Evolutionary conservation across 1,284 basidiomycete species (phyloP).

Genomic region (Lignosus rhinocerotis): DNA sequence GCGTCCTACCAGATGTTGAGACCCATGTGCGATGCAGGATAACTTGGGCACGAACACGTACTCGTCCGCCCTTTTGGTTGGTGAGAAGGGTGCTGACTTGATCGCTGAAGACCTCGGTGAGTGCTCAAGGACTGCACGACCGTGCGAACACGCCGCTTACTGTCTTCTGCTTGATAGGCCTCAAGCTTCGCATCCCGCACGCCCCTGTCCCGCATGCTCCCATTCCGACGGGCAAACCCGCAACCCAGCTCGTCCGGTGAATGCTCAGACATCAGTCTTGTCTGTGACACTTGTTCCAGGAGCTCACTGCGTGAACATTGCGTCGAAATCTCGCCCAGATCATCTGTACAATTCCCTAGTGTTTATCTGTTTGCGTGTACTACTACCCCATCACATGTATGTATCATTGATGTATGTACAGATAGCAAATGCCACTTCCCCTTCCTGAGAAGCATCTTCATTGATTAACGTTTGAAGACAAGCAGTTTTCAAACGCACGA

Average conservation of each 20-base stretch:
- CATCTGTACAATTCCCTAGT: neutral
- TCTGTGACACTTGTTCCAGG: neutral
- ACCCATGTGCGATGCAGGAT: constrained; percentile 40
- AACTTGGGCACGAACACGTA: constrained; percentile 75
- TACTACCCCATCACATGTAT: neutral
- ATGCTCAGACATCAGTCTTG: neutral
- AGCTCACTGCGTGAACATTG: neutral
- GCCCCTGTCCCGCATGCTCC: constrained; percentile 73
- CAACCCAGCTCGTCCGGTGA: constrained; percentile 45
- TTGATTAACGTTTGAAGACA: neutral
- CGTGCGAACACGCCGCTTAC: neutral
- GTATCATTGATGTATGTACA: neutral
- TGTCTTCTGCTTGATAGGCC: constrained; percentile 38
- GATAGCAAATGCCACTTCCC: neutral
- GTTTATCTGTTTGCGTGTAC: neutral
- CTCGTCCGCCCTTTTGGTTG: constrained; percentile 66
- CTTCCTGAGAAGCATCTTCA: neutral
- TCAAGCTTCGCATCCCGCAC: constrained; percentile 62
- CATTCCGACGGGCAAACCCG: constrained; percentile 53
- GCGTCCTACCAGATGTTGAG: neutral
- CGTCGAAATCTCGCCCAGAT: neutral
- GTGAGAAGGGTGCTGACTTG: constrained; percentile 67
- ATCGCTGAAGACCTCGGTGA: constrained; percentile 65
- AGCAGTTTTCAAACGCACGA: neutral
- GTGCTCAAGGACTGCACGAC: constrained; percentile 5